Percentiles rank a stretch among this genome's conserved stretches.
Conservation (phyloP, 768 basidiomycete genomes). For the Xerocomellus intermedius region DNA sequence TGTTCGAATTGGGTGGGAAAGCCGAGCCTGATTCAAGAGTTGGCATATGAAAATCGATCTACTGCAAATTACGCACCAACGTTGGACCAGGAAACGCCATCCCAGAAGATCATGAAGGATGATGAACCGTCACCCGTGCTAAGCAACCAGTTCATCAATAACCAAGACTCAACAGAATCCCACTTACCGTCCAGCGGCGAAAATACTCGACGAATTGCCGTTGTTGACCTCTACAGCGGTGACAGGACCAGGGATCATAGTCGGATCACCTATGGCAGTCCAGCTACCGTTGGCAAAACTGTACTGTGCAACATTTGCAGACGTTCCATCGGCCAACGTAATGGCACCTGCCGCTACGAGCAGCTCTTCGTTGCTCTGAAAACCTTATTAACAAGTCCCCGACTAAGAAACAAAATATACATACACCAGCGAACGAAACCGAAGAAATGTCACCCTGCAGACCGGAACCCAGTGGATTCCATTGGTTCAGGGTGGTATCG, state of each 20-base stretch:
- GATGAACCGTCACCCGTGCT: conserved; percentile 58
- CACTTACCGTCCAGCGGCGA: conserved; percentile 84
- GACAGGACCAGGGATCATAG: conserved; percentile 81
- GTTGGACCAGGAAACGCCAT: conserved; percentile 73
- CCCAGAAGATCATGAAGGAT: conserved; percentile 81
- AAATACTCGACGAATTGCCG: conserved; percentile 78
- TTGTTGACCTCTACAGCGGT: conserved; percentile 86
- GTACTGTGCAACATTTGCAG: conserved; percentile 73
- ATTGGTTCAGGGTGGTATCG: conserved; percentile 66
- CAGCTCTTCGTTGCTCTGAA: conserved; percentile 59
- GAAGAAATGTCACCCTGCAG: conserved; percentile 79
- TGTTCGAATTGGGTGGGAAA: conserved; percentile 54
- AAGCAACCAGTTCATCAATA: not conserved
- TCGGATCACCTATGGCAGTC: conserved; percentile 59
- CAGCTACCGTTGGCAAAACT: conserved; percentile 72
- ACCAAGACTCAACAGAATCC: not conserved
- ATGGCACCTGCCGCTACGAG: conserved; percentile 84
- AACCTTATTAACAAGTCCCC: conserved; percentile 8
- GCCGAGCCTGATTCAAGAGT: conserved; percentile 45
- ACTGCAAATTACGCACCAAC: conserved; percentile 45
- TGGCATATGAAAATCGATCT: not conserved
- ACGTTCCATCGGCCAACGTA: conserved; percentile 56
- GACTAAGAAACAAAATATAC: conserved; percentile 23
- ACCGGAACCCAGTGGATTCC: conserved; percentile 78
- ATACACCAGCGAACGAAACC: conserved; percentile 78